Evolutionary conservation across 1,284 basidiomycete genomes (phyloP).

Genomic region (Porodaedalea pini): DNA sequence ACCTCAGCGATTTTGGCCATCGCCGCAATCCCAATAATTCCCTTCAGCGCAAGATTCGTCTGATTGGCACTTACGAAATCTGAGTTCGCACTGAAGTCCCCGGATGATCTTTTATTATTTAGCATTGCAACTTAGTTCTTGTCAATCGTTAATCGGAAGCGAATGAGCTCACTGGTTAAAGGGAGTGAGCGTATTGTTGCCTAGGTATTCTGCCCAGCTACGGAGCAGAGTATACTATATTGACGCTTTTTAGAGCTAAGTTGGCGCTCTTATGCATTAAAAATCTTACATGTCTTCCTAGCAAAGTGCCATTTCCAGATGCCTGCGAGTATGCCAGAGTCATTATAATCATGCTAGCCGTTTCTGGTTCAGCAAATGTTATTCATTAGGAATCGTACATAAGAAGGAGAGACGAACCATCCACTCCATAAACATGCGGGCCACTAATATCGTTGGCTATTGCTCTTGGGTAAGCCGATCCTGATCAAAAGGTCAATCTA

Average conservation of each 20-base stretch:
- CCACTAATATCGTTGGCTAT: background rate
- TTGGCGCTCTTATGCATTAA: background rate
- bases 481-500: too few species aligned
- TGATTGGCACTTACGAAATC: constrained; percentile 52
- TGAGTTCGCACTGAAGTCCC: background rate
- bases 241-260: constrained; percentile 30
- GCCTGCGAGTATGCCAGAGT: constrained; percentile 1
- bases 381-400: background rate
- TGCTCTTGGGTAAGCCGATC: background rate
- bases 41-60: constrained; percentile 76
- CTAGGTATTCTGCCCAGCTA: constrained; percentile 38
- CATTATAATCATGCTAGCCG: constrained; percentile 18
- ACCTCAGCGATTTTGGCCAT: constrained; percentile 52
- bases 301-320: constrained; percentile 4
- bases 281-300: constrained; percentile 2
- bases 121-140: too few species aligned
- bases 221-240: constrained; percentile 39
- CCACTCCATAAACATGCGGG: background rate
- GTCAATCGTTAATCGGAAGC: too few species aligned
- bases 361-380: background rate
- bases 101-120: background rate
- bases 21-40: constrained; percentile 66
- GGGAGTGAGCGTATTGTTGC: constrained; percentile 34
- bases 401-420: background rate
- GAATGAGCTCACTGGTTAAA: constrained; percentile 31